phyloP scores from a whole-genome alignment of 2,329 filamentous ascomycete species.

The Penicillium sp. region DNA sequence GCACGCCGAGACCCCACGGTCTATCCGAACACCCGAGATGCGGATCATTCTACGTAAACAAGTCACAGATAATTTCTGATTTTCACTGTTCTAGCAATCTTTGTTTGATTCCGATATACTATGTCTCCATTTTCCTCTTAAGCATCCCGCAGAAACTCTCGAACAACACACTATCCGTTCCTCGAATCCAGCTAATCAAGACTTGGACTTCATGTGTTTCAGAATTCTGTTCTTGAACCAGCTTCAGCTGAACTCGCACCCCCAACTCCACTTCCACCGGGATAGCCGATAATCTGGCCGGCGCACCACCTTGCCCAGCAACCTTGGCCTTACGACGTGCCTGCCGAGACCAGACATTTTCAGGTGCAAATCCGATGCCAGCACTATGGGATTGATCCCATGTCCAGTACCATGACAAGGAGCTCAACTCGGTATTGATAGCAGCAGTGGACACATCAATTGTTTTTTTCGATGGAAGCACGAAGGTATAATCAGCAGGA shows the following conservation, averaged over 20 bases:
- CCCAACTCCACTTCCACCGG: conserved; percentile 53
- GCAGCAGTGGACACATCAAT: conserved; percentile 36
- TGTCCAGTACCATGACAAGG: conserved; percentile 64
- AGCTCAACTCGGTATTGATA: conserved; percentile 52
- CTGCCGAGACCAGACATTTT: conserved; percentile 77
- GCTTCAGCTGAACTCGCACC: conserved; percentile 57
- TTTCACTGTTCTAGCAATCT: background rate
- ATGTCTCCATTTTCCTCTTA: conserved; percentile 52
- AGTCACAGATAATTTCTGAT: background rate
- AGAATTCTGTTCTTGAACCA: conserved; percentile 15
- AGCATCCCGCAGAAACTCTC: conserved; percentile 87
- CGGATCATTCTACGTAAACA: background rate
- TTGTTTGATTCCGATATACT: background rate
- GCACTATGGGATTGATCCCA: conserved; percentile 58
- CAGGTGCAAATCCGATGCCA: conserved; percentile 62
- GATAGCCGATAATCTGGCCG: conserved; percentile 32
- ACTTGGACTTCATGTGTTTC: conserved; percentile 50
- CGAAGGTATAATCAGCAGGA: conserved; percentile 53
- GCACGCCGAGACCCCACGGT: conserved; percentile 1
- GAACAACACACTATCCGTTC: conserved; percentile 71
- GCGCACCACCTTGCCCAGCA: conserved; percentile 17
- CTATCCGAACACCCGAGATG: background rate
- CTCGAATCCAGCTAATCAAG: conserved; percentile 71
- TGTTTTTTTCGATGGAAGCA: conserved; percentile 22
- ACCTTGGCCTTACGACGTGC: conserved; percentile 61